These are phyloP conservation scores for Cercospora citrullina DNA, from an alignment of 2,329 filamentous ascomycete genomes.

Conservation along the genomic window DNA sequence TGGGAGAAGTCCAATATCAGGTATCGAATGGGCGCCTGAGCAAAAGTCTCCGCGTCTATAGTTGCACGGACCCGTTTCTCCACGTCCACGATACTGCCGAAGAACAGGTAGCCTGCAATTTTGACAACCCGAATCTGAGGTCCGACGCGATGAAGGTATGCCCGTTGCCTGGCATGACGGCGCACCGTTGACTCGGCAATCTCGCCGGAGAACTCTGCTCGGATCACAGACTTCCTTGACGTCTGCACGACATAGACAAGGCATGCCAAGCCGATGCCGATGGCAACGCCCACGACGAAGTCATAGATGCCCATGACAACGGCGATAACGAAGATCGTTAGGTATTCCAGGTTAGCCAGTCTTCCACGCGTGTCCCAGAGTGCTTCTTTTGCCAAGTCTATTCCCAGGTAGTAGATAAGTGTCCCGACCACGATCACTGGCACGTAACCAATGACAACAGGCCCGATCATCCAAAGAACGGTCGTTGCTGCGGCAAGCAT, in stretches of 20 bases:
- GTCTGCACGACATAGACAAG: slow-evolving; percentile 89
- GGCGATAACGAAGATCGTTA: slow-evolving; percentile 86
- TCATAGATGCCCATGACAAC: slow-evolving; percentile 96
- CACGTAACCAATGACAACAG: slow-evolving; percentile 86
- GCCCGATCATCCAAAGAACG: slow-evolving; percentile 80
- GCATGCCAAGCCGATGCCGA: slow-evolving; percentile 89
- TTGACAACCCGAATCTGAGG: slow-evolving; percentile 89
- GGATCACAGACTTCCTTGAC: slow-evolving; percentile 82
- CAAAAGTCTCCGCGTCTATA: slow-evolving; percentile 79
- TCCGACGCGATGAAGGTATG: slow-evolving; percentile 82
- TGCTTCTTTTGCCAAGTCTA: slow-evolving; percentile 87
- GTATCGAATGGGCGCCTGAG: slow-evolving; percentile 77
- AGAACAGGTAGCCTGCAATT: slow-evolving; percentile 93
- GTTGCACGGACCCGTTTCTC: slow-evolving; percentile 82
- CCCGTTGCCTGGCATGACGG: slow-evolving; percentile 83
- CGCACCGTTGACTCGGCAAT: slow-evolving; percentile 90
- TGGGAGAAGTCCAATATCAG: slow-evolving; percentile 85
- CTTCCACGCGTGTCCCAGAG: slow-evolving; percentile 86
- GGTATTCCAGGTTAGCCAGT: slow-evolving; percentile 80
- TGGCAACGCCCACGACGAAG: slow-evolving; percentile 89
- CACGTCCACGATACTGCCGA: slow-evolving; percentile 93
- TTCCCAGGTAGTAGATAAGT: slow-evolving; percentile 90
- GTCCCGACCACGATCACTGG: slow-evolving; percentile 96
- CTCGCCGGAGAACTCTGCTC: slow-evolving; percentile 85
- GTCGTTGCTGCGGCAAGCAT: slow-evolving; percentile 79